These are phyloP conservation scores for Knufia petricola DNA, from an alignment of 2,329 filamentous ascomycete species.

Conservation along the genomic window DNA sequence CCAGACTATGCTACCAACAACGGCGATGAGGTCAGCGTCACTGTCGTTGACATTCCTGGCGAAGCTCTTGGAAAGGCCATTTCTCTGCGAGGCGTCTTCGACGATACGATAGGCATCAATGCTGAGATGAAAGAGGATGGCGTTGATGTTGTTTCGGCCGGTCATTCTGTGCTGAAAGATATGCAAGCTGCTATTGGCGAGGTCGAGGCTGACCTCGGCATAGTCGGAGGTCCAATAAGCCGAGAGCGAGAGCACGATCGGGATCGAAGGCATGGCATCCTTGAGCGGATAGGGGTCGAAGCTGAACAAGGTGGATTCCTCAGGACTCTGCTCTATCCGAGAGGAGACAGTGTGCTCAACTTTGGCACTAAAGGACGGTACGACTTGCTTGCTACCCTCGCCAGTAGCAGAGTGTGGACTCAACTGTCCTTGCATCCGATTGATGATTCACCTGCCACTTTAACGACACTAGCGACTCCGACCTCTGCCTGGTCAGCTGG, in stretches of 20 bases:
- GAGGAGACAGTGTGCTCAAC: conserved; percentile 66
- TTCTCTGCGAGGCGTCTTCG: conserved; percentile 83
- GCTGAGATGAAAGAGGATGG: conserved; percentile 96
- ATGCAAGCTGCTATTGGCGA: conserved; percentile 74
- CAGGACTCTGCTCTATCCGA: conserved; percentile 69
- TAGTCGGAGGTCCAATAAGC: conserved; percentile 56
- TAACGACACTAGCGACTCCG: conserved; percentile 61
- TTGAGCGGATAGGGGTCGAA: conserved; percentile 80
- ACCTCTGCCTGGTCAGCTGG: conserved; percentile 90
- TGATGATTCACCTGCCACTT: conserved; percentile 66
- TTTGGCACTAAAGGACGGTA: conserved; percentile 70
- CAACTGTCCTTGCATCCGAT: conserved; percentile 87
- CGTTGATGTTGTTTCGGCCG: conserved; percentile 60
- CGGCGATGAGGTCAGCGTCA: conserved; percentile 80
- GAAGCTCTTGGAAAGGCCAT: conserved; percentile 74
- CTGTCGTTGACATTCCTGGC: conserved; percentile 75
- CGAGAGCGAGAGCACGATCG: conserved; percentile 67
- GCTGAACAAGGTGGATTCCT: conserved; percentile 75
- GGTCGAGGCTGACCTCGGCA: conserved; percentile 68
- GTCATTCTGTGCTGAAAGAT: conserved; percentile 76
- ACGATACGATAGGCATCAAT: conserved; percentile 87
- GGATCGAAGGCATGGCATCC: conserved; percentile 69
- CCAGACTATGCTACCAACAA: conserved; percentile 44
- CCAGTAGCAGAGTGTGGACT: conserved; percentile 87
- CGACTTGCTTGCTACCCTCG: conserved; percentile 63